A percentile compares a stretch with the other conserved stretches of the same genome.
These are phyloP conservation scores for Chrysanthemum lavandulifolium DNA, from an alignment of 129 eudicot species.

Conservation along the genomic window DNA sequence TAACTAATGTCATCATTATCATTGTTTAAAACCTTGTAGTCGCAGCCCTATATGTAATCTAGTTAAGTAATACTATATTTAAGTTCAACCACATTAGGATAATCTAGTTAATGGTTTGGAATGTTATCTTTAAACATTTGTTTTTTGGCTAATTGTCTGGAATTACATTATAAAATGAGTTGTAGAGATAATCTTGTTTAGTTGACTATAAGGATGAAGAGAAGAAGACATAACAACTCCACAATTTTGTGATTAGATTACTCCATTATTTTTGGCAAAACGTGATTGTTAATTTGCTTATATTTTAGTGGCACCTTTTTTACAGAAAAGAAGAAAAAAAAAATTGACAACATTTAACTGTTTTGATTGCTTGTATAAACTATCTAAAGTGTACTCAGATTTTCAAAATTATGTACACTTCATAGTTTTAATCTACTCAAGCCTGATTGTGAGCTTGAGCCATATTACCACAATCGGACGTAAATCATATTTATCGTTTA, in stretches of 20 bases:
- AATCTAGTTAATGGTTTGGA: constrained; percentile 6
- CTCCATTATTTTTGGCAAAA: neutral
- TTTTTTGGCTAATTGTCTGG: constrained; percentile 8
- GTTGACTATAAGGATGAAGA: constrained; percentile 9
- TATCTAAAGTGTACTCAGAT: too few species aligned
- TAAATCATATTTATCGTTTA: too few species aligned
- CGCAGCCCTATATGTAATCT: neutral
- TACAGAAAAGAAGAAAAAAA: too few species aligned
- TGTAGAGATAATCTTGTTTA: constrained; percentile 23
- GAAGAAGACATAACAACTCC: constrained; percentile 17
- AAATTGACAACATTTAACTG: neutral
- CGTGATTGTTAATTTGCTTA: neutral
- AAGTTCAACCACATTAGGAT: neutral
- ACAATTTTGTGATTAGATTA: neutral
- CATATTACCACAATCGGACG: too few species aligned
- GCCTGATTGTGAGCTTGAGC: too few species aligned
- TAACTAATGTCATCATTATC: neutral
- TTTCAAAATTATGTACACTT: too few species aligned
- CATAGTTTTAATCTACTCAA: too few species aligned
- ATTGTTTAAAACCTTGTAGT: neutral
- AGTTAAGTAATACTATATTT: constrained; percentile 3
- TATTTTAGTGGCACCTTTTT: too few species aligned
- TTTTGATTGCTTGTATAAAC: neutral
- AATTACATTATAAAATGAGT: constrained; percentile 4
- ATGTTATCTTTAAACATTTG: constrained; percentile 7